These are phyloP conservation scores for Coemansia sp. DNA, from an alignment of 192 early-diverging fungal species.

Conservation along the genomic window DNA sequence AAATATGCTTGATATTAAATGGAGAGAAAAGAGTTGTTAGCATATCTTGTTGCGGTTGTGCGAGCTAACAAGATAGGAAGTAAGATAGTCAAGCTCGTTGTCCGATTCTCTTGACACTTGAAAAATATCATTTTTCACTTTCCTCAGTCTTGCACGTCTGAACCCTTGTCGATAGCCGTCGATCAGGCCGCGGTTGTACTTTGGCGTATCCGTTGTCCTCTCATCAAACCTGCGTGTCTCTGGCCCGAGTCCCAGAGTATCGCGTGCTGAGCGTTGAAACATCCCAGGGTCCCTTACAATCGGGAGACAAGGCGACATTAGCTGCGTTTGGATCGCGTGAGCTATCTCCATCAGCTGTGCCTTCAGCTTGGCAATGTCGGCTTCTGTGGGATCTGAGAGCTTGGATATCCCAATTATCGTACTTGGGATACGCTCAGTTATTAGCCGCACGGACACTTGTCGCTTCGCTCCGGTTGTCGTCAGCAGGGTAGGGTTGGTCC, in stretches of 20 bases:
- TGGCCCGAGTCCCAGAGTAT: slow-evolving; percentile 17
- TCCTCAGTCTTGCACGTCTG: slow-evolving; percentile 7
- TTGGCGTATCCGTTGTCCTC: slow-evolving; percentile 17
- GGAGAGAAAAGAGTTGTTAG: not conserved
- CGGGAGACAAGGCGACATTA: slow-evolving; percentile 3
- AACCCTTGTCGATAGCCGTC: slow-evolving; percentile 45
- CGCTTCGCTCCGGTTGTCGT: not conserved
- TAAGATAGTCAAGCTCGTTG: slow-evolving; percentile 27
- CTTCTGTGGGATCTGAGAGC: slow-evolving; percentile 17
- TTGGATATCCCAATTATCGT: slow-evolving; percentile 19
- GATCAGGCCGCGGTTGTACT: slow-evolving; percentile 28
- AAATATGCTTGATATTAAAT: not conserved
- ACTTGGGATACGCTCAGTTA: slow-evolving; percentile 16
- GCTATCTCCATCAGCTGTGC: not conserved
- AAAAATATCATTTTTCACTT: slow-evolving; percentile 3
- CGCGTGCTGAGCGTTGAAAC: slow-evolving; percentile 26
- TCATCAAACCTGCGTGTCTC: slow-evolving; percentile 27
- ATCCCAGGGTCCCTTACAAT: slow-evolving; percentile 22
- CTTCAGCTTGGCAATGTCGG: slow-evolving; percentile 11
- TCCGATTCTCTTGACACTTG: slow-evolving; percentile 10
- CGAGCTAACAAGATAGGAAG: slow-evolving; percentile 22
- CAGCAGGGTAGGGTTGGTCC: not conserved
- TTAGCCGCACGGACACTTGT: slow-evolving; percentile 27
- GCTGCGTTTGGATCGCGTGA: not conserved
- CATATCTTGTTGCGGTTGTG: not conserved